Percentiles rank a stretch among this genome's conserved stretches.
Evolutionary conservation across 768 basidiomycete species (phyloP).

Genomic region (Cystofilobasidium macerans): DNA sequence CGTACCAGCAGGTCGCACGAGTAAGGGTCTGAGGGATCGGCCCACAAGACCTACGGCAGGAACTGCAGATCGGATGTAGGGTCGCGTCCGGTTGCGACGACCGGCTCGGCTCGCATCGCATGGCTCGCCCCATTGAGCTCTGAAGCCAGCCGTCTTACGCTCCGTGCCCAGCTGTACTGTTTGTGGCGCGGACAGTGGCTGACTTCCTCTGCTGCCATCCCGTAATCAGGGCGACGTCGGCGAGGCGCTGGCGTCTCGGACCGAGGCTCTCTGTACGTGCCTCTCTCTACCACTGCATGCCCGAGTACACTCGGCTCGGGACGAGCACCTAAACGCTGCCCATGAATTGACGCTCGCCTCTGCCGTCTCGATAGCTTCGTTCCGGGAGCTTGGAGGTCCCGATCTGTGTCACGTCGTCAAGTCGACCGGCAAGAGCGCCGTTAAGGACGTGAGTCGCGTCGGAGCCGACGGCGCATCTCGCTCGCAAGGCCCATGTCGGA

Average conservation of each 20-base stretch:
- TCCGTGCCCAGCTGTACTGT: neutral
- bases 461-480: neutral
- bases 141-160: no score
- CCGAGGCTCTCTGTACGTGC: slow-evolving; percentile 73
- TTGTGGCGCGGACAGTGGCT: neutral
- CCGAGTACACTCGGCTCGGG: no score
- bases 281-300: neutral
- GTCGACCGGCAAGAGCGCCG: slow-evolving; percentile 67
- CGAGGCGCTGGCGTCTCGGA: slow-evolving; percentile 76
- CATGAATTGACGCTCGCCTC: no score
- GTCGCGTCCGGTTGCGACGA: no score
- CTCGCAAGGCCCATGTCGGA: no score
- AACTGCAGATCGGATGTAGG: no score
- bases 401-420: slow-evolving; percentile 94
- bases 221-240: slow-evolving; percentile 60
- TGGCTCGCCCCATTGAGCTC: no score
- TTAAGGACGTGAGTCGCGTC: slow-evolving; percentile 62
- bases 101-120: no score
- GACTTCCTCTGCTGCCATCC: neutral
- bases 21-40: no score
- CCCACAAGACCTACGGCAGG: no score
- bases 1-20: no score
- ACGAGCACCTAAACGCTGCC: no score
- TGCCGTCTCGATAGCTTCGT: slow-evolving; percentile 54
- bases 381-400: slow-evolving; percentile 93